A percentile compares a stretch with the other conserved stretches of the same genome.
phyloP scores from a whole-genome alignment of 108 stramenopile species.

The Nitzschia sp. region DNA sequence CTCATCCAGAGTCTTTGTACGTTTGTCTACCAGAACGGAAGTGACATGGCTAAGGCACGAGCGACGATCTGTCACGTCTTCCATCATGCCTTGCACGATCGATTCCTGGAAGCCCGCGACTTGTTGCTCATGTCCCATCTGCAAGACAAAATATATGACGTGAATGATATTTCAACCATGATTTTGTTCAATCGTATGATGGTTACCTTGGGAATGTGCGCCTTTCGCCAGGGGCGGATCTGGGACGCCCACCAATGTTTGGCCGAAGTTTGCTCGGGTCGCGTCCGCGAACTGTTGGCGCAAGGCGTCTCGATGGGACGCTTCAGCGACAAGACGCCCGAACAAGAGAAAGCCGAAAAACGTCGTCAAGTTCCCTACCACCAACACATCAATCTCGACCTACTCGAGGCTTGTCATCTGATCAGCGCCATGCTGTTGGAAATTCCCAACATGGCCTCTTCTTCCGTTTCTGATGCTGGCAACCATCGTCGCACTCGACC shows the following conservation, averaged over 20 bases:
- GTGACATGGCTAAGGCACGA: slow-evolving; percentile 82
- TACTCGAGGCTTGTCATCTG: slow-evolving; percentile 95
- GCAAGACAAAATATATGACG: slow-evolving; percentile 78
- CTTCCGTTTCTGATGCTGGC: slow-evolving; percentile 25
- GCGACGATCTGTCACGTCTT: slow-evolving; percentile 97
- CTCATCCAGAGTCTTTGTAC: slow-evolving; percentile 77
- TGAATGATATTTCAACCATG: slow-evolving; percentile 90
- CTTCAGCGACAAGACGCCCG: slow-evolving; percentile 87
- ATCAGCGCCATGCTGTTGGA: slow-evolving; percentile 98
- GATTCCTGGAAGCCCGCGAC: slow-evolving; percentile 95
- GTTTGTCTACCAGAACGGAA: slow-evolving; percentile 91
- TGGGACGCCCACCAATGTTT: slow-evolving; percentile 95
- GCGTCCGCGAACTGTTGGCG: slow-evolving; percentile 94
- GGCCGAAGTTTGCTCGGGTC: slow-evolving; percentile 87
- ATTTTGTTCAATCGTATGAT: slow-evolving; percentile 98
- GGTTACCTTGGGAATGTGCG: slow-evolving; percentile 95
- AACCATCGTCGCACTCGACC: slow-evolving; percentile 52
- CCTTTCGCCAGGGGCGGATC: slow-evolving; percentile 95
- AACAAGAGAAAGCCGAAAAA: slow-evolving; percentile 97
- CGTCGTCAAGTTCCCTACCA: slow-evolving; percentile 96
- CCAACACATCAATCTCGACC: slow-evolving; percentile 95
- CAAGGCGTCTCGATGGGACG: slow-evolving; percentile 86
- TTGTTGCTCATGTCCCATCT: slow-evolving; percentile 97
- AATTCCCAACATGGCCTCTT: slow-evolving; percentile 95
- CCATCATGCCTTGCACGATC: slow-evolving; percentile 96